Evolutionary conservation across 805 yeast species (phyloP), one percentile per base, ranked within the genome.

Genomic region (Yarrowia osloensis): DNA sequence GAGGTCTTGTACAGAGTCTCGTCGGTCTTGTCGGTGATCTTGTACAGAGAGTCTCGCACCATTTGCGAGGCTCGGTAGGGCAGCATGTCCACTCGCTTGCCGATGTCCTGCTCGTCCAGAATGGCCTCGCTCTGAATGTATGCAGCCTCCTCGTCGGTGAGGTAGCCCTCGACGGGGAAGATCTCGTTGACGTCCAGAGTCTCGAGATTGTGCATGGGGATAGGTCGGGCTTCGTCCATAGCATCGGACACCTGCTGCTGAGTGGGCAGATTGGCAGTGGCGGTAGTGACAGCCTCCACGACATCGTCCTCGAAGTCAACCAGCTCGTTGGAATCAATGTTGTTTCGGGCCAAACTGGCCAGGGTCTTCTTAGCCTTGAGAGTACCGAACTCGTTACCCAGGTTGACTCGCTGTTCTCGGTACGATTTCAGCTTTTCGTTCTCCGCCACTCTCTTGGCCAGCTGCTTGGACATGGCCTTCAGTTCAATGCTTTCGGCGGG

Each of bases 371-470:
- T 94, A 70, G 98, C 98, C 80, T 87, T 93, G 80, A 90, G 93
- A 68, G 99, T 94, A 83, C 99, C 99, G 73, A 95, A 95, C 2
- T 95, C 96, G 78, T 91, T 94, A 74, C 99, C 99, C 74, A 95
- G 83, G 1, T 91, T 89, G 67, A 85, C 90, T 76, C 98, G 85
- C 78, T 90, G 91, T 9, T 57, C 63, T 57, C 63, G 49, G 49
- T 39, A 57, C 15, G 63, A 7, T 21, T 57, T 57, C n/a, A 3
- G 24, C 11, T n/a, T 49, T 3, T 26, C 13, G 4, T 40, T 5
- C 37, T 57, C 63, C 15, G 47, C 49, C 28, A 39, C 49, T 4
- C 49, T 24, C 39, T 57, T 57, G 49, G 63, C 49, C 21, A 57
- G 33, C 37, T 39, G 26, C 63, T 57, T 57, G 63, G 63, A 57